Evolutionary conservation across 164 flowering plant species (phyloP).

Genomic region (Magnolia changhungtana): DNA sequence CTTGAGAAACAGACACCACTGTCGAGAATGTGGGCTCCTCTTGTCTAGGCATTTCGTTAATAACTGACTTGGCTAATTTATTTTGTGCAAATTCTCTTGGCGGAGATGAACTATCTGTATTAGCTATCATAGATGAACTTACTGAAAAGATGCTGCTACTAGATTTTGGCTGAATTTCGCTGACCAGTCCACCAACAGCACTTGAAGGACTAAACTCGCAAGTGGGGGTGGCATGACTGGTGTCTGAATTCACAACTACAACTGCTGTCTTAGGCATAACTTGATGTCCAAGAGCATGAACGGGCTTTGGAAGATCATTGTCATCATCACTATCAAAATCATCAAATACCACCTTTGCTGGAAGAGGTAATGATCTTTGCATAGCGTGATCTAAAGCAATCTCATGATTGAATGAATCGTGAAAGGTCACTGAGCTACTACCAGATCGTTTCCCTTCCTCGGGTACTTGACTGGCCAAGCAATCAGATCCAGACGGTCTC

Average conservation of each 20-base stretch:
- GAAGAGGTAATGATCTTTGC: constrained; percentile 2
- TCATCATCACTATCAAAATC: constrained; percentile 5
- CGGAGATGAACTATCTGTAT: not conserved
- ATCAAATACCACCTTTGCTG: not conserved
- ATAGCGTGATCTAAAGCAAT: constrained; percentile 5
- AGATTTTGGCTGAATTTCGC: not conserved
- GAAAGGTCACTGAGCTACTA: not conserved
- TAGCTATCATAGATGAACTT: constrained; percentile 1
- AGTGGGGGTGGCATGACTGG: not conserved
- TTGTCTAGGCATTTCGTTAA: constrained; percentile 4
- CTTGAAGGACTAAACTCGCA: not conserved
- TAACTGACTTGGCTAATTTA: not conserved
- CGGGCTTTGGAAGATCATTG: not conserved
- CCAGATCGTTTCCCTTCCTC: not conserved
- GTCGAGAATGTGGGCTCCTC: constrained; percentile 14
- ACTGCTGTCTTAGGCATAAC: not conserved
- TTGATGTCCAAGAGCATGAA: not conserved
- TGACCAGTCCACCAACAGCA: not conserved
- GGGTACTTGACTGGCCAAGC: not conserved
- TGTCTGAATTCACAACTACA: not conserved
- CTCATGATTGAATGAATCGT: not conserved
- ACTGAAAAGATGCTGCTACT: not conserved
- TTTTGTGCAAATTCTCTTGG: not conserved
- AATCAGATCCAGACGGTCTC: not conserved
- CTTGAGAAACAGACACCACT: constrained; percentile 8